Evolutionary conservation across 108 stramenopile genomes (phyloP), one percentile per base, ranked within the genome.

Genomic region (Cyclotella baltica): DNA sequence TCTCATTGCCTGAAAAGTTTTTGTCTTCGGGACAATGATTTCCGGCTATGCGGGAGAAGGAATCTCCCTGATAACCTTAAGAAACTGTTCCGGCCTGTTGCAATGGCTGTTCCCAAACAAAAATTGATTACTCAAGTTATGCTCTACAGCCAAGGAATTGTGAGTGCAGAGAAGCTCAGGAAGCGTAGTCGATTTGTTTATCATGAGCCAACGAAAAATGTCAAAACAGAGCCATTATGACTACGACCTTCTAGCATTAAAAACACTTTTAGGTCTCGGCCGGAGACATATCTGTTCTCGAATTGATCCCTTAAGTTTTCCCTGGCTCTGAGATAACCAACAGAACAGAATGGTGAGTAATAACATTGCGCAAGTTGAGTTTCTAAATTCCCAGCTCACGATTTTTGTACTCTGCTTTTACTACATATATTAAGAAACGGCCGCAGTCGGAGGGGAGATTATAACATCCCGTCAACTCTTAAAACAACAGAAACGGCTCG

Each of bases 51-150:
- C 98, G 8, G 98, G 99, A 94, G 99, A 50, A 91, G 91, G 56
- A 98, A 98, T 75, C 91, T 99, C 57, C 99, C 99, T 13, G 99
- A 99, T 75, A 99, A 98, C 77, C 85, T 99, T 35, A 99, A 99
- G 85, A 93, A 82, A 47, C 91, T 99, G 16, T 99, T 99, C 86
- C 85, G 99, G 18, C 92, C 98, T 8, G 96, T 98, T 15, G 99
- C 99, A 25, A 99, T 99, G 99, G 96, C 96, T 52, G 85, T 88
- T 19, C 99, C 99, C 16, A 98, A 99, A 81, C 73, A 95, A 19
- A 92, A 96, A 64, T 76, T 98, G 46, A 99, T 99, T 67, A 98
- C 99, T 2, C 97, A 98, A 86, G 98, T 98, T 20, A 98, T 98
- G 98, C 93, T 99, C 6, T 99, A 94, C 86, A 93, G 91, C 68